Evolutionary conservation across 2,329 filamentous ascomycete species (phyloP).

Genomic region (Sarocladiaceae sp.): DNA sequence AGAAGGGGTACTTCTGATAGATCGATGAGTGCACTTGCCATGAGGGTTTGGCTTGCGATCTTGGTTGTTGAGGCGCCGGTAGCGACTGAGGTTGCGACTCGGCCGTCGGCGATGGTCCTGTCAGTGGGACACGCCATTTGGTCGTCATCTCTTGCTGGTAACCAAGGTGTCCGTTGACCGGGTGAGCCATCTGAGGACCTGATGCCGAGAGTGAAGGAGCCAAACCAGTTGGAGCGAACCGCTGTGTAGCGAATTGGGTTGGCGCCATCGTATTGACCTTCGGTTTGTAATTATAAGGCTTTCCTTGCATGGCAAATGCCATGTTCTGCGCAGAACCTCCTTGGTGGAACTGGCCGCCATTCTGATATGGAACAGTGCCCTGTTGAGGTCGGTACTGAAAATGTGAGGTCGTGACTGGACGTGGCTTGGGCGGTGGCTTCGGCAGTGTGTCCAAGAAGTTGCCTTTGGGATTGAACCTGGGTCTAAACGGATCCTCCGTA

Average conservation of each 20-base stretch:
- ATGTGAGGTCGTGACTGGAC: slow-evolving; percentile 12
- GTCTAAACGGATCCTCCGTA: slow-evolving; percentile 65
- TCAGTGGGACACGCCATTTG: neutral
- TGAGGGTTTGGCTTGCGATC: slow-evolving; percentile 18
- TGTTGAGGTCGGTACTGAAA: slow-evolving; percentile 21
- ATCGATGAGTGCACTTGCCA: slow-evolving; percentile 35
- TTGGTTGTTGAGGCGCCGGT: slow-evolving; percentile 16
- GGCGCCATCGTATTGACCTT: slow-evolving; percentile 17
- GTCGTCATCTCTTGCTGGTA: slow-evolving; percentile 10
- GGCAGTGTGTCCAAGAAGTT: slow-evolving; percentile 70
- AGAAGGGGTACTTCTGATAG: slow-evolving; percentile 52
- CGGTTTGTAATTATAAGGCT: slow-evolving; percentile 52
- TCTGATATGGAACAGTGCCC: neutral
- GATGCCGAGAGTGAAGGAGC: neutral
- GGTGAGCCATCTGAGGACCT: neutral
- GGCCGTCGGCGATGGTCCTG: slow-evolving; percentile 14
- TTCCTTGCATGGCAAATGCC: slow-evolving; percentile 28
- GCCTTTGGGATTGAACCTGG: slow-evolving; percentile 62
- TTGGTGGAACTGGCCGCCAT: slow-evolving; percentile 12
- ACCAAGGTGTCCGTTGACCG: slow-evolving; percentile 8
- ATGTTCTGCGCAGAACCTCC: slow-evolving; percentile 7
- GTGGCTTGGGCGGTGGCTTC: slow-evolving; percentile 35
- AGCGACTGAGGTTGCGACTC: slow-evolving; percentile 5
- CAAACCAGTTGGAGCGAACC: slow-evolving; percentile 16
- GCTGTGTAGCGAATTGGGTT: slow-evolving; percentile 1